A percentile compares a stretch with the other conserved stretches of the same genome.
Conservation (phyloP, 2,329 filamentous ascomycete genomes). For the Alternaria gansuensis region DNA sequence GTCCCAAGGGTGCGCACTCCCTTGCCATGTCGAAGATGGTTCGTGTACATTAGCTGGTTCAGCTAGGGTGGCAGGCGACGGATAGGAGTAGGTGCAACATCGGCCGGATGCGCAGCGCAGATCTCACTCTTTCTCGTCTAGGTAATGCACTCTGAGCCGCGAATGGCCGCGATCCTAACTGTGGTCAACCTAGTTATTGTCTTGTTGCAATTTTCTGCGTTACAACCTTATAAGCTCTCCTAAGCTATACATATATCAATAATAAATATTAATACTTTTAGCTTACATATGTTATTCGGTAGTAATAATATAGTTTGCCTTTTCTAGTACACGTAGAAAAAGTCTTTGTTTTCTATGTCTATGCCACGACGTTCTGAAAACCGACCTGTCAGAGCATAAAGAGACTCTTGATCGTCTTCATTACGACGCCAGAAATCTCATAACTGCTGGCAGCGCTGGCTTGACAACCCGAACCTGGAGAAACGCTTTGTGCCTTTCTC, state of each 20-base stretch:
- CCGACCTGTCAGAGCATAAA: no score
- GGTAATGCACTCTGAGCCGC: background rate
- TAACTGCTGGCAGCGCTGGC: no score
- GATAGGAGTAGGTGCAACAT: background rate
- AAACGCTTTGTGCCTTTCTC: no score
- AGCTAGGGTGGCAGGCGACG: background rate
- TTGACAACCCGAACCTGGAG: no score
- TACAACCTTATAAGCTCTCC: background rate
- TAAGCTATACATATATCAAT: background rate
- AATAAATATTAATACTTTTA: background rate
- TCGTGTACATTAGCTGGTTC: background rate
- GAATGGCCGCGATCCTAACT: background rate
- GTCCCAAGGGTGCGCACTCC: background rate
- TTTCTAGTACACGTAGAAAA: no score
- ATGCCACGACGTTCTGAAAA: no score
- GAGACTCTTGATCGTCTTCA: no score
- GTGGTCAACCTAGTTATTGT: background rate
- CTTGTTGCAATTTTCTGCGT: background rate
- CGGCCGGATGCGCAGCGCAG: conserved; percentile 1
- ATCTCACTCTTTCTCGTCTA: background rate
- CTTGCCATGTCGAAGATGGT: background rate
- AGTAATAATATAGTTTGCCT: background rate
- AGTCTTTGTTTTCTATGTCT: no score
- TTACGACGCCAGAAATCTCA: no score
- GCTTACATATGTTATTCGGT: background rate